A percentile compares a stretch with the other conserved stretches of the same genome.
phyloP scores from a whole-genome alignment of 129 eudicot genomes.

The Heracleum sosnowskyi region DNA sequence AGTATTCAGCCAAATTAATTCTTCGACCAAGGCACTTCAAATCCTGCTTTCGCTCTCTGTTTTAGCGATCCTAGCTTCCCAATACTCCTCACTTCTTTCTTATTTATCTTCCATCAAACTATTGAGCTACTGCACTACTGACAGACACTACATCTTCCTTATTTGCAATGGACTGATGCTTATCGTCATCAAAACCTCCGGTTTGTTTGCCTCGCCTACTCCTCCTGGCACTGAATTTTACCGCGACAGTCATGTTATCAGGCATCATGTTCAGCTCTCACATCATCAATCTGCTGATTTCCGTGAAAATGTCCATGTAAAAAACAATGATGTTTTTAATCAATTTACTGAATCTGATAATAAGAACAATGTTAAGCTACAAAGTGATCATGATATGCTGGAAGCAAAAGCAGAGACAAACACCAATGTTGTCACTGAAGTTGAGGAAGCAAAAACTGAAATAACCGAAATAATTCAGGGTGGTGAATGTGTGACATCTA shows the following conservation, averaged over 20 bases:
- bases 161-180: slow-evolving; percentile 59
- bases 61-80: slow-evolving; percentile 18
- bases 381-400: neutral
- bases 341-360: neutral
- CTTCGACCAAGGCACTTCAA: slow-evolving; percentile 11
- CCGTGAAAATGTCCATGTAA: neutral
- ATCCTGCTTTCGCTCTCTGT: slow-evolving; percentile 19
- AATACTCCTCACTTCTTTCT: slow-evolving; percentile 12
- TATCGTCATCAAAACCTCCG: slow-evolving; percentile 37
- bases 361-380: neutral
- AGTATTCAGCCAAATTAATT: neutral
- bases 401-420: slow-evolving; percentile 1
- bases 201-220: slow-evolving; percentile 13
- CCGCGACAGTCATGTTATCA: slow-evolving; percentile 1
- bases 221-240: neutral
- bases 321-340: neutral
- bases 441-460: slow-evolving; percentile 1
- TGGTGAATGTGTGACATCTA: neutral
- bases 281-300: neutral
- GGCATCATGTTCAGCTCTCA: neutral
- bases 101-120: slow-evolving; percentile 21
- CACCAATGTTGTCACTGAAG: neutral
- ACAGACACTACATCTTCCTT: slow-evolving; percentile 56
- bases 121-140: slow-evolving; percentile 25
- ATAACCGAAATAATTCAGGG: neutral